Base-by-base conservation (phyloP, 768 basidiomycete genomes). In the Boletus rubescentipes region DNA sequence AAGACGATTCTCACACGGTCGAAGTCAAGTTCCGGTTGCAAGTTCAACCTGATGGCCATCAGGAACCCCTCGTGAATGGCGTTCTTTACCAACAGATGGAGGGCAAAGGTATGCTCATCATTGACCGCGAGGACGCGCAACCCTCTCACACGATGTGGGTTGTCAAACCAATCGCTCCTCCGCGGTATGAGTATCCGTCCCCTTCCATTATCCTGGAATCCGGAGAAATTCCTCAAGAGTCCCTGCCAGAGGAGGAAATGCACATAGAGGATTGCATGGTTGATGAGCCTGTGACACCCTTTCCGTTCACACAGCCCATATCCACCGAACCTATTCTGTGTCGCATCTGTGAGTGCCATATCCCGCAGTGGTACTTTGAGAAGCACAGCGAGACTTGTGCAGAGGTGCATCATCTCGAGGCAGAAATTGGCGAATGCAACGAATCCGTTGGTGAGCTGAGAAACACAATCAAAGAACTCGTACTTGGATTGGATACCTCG, bases 311-410 rank as follows among this genome's bases (percentile, higher is more conserved):
- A 40, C 82, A 85, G 20, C 85, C 88, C 21, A 88, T 98, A 72
- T 87, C 85, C 65, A 85, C 82, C 23, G 84, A 91, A 55, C 85
- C 82, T 29, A 91, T 98, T 46, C 79, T 99, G 20, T 98, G 97
- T 74, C 90, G 97, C 30, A 99, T 99, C 58, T 99, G 97, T 77
- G 97, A 99, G 73, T 86, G 89, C 66, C 87, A 90, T 61, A 90
- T 98, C 53, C 95, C 96, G 3, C 91, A 96, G 57, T 99, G 97
- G 97, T 99, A 94, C 76, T 99, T 99, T 69, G 97, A 98, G 76
- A 98, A 98, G 76, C 97, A 99, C 76, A 98, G 93, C 80, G 97
- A 99, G 73, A 98, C 95, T 11, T 99, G 97, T 63, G 92, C 85
- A 61, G 96, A 98, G 73, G 87, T 91, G 4, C 97, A 99, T 73